A percentile compares a stretch with the other conserved stretches of the same genome.
phyloP scores from a whole-genome alignment of 2,329 filamentous ascomycete species.

The Pezicula radicicola region DNA sequence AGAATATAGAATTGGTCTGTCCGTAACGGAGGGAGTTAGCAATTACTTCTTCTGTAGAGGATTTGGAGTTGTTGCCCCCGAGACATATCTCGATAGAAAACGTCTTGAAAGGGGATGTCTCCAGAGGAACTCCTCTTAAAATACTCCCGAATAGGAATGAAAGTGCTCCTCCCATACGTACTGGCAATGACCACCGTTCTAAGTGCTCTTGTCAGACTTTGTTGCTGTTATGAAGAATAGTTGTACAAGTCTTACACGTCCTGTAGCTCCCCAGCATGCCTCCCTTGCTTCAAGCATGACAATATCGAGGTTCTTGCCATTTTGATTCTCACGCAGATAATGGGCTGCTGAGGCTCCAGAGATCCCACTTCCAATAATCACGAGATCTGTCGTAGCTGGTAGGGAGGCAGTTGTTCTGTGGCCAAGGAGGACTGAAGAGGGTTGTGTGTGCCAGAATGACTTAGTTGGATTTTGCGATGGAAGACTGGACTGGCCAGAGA shows the following conservation, averaged over 20 bases:
- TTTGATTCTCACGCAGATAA: slow-evolving; percentile 48
- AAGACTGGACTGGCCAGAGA: slow-evolving; percentile 33
- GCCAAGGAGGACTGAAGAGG: slow-evolving; percentile 59
- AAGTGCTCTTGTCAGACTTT: not conserved
- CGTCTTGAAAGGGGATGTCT: too few species aligned
- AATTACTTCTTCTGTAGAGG: too few species aligned
- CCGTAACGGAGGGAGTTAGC: too few species aligned
- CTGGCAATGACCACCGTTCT: slow-evolving; percentile 74
- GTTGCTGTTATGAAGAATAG: too few species aligned
- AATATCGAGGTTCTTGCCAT: slow-evolving; percentile 45
- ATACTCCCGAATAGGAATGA: too few species aligned
- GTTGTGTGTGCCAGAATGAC: slow-evolving; percentile 74
- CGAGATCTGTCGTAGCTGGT: slow-evolving; percentile 61
- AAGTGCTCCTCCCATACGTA: too few species aligned
- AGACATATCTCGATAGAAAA: too few species aligned
- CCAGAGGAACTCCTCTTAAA: too few species aligned
- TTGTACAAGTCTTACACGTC: slow-evolving; percentile 50
- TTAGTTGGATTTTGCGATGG: slow-evolving; percentile 58
- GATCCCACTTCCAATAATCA: slow-evolving; percentile 74
- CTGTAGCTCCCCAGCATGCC: slow-evolving; percentile 80
- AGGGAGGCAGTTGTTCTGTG: slow-evolving; percentile 64
- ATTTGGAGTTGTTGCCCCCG: too few species aligned
- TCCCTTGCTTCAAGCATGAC: slow-evolving; percentile 76
- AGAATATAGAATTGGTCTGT: slow-evolving; percentile 59
- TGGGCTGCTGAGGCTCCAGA: slow-evolving; percentile 69